A percentile compares a stretch with the other conserved stretches of the same genome.
These are phyloP conservation scores for Trifolium repens DNA, from an alignment of 306 rosid genomes.

Conservation along the genomic window DNA sequence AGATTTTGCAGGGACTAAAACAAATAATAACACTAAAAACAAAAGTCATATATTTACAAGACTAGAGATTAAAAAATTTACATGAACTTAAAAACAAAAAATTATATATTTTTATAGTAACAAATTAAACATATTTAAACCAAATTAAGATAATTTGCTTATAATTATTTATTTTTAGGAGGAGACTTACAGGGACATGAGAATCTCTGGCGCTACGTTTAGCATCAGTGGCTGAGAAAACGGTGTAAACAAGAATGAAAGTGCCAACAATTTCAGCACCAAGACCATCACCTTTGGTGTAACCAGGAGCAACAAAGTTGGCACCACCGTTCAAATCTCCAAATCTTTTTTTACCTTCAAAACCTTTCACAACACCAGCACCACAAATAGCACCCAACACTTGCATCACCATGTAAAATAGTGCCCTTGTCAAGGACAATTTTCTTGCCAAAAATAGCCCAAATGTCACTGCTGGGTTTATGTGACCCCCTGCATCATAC, in stretches of 20 bases:
- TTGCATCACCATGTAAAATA: constrained; percentile 65
- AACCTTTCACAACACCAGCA: constrained; percentile 62
- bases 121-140: too few relatives aligned
- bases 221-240: constrained; percentile 63
- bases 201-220: constrained; percentile 64
- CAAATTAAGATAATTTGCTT: too few relatives aligned
- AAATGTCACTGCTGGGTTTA: constrained; percentile 59
- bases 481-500: constrained; percentile 53
- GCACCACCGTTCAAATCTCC: constrained; percentile 38
- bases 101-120: too few relatives aligned
- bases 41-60: too few relatives aligned
- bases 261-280: constrained; percentile 64
- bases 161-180: not conserved
- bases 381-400: constrained; percentile 53
- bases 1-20: too few relatives aligned
- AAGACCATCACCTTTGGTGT: constrained; percentile 60
- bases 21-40: too few relatives aligned
- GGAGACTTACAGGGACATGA: constrained; percentile 58
- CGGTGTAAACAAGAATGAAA: constrained; percentile 61
- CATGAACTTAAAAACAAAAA: too few relatives aligned
- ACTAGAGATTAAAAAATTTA: too few relatives aligned
- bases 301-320: constrained; percentile 47
- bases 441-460: constrained; percentile 57
- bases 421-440: constrained; percentile 45
- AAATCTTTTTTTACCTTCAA: constrained; percentile 44